Evolutionary conservation across 768 basidiomycete species (phyloP), one percentile per base, ranked within the genome.

Genomic region (Pisolithus orientalis): DNA sequence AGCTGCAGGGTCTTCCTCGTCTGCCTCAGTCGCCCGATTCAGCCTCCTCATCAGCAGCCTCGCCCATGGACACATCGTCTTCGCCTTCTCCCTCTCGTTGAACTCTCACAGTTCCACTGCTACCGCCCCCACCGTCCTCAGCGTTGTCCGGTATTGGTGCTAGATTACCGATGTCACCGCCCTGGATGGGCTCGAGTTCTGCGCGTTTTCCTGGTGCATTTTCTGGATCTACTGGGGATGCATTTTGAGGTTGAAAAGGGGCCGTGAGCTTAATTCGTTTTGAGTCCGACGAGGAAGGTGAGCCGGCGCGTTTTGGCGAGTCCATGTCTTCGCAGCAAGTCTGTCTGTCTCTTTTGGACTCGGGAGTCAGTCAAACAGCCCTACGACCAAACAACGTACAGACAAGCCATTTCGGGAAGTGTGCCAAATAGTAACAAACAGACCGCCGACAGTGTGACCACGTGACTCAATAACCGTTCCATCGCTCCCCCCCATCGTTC

Each of bases 1-100:
- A 60, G 88, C 85, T 5, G 87, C 88, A 3, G 87, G 84, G 70
- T 92, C 90, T 62, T 91, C 90, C 40, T 88, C 89, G 65, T 92
- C 89, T 59, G 82, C 83, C 54, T 90, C 87, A n/a, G 56, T 90
- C 90, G 7, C 72, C 86, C 3, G 85, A 87, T 55, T 90, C 89
- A 5, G 60, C 79, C 55, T 89, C 89, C 54, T 89, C 88, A 49
- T 90, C 89, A 2, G 59, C 85, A 5, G 75, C 85, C 50, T 90
- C 87, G 6, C 79, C 85, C 88, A 91, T 91, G 29, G 86, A 88
- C 52, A 90, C 83, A 64, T 88, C 85, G 13, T 85, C 85, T 28
- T 78, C 79, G 13, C 82, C 86, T 34, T 85, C 85, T 5, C 73
- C 75, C 32, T 77, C 74, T 4, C 77, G 79, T 17, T 75, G 47